These are phyloP conservation scores for Penicillium olsonii DNA, from an alignment of 2,329 filamentous ascomycete species.

Conservation along the genomic window DNA sequence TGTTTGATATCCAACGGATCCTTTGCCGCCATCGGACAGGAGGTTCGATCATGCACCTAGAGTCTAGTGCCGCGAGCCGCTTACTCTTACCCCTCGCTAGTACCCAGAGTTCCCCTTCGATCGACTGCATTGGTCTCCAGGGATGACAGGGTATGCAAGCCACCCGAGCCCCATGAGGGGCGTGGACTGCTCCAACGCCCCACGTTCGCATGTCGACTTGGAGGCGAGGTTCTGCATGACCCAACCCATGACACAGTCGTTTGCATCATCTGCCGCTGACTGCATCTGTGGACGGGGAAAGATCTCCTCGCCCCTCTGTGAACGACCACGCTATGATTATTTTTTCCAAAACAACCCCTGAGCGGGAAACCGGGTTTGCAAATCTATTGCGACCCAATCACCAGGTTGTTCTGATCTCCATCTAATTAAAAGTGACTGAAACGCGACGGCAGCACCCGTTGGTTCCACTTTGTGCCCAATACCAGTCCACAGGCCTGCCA, in stretches of 20 bases:
- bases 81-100: not conserved
- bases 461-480: slow-evolving; percentile 14
- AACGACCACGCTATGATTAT: not conserved
- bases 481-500: slow-evolving; percentile 4
- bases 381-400: slow-evolving; percentile 8
- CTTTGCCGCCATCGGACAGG: not conserved
- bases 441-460: slow-evolving; percentile 9
- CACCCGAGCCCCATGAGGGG: slow-evolving; percentile 7
- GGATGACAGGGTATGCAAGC: not conserved
- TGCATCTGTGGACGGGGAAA: not conserved
- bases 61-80: not conserved
- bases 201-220: not conserved
- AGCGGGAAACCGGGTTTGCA: not conserved
- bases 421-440: slow-evolving; percentile 10
- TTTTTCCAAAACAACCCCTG: slow-evolving; percentile 5
- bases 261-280: slow-evolving; percentile 12
- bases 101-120: not conserved
- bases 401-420: slow-evolving; percentile 2
- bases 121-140: not conserved
- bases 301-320: not conserved
- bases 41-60: not conserved
- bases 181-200: not conserved
- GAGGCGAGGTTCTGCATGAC: slow-evolving; percentile 1
- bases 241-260: not conserved
- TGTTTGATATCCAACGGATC: not conserved